Evolutionary conservation across 495 filamentous ascomycete species (phyloP), one percentile per base, ranked within the genome.

Genomic region (Lophium mytilinum): DNA sequence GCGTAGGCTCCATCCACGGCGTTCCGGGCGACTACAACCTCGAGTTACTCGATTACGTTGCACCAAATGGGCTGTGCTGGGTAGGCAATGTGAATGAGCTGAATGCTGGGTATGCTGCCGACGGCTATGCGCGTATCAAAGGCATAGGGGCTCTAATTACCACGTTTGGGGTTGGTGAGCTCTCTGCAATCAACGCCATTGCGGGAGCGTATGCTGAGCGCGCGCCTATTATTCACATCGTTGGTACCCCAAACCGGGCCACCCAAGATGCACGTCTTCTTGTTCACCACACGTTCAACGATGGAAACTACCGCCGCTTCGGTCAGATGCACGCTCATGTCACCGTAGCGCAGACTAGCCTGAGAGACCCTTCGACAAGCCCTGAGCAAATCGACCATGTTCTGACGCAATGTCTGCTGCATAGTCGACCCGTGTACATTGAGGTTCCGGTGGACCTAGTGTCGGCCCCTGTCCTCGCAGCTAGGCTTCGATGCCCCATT

Each of bases 121-220:
- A 91, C 71, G 88, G 85, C 9, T 90, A 90, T 66, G 85, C 86
- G 33, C 76, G 87, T 24, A 75, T 86, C 51, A 85, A 84, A 55
- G 85, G 86, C 17, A 76, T 89, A 14, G 76, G 78, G 10, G 88
- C 88, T 4, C 63, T 92, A 41, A 69, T 91, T 35, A 92, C 88
- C 39, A 89, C 87, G 1, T 90, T 87, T 55, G 87, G 87, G 36
- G 86, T 89, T n/a, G 87, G 87, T 33, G 88, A 91, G 66, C 74
- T 90, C 4, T 88, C 84, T 6, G 85, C 85, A 35, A 67, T 88
- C 55, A 89, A 88, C 56, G 68, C 52, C 18, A 54, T 70, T 21
- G 68, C 68, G 0, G 68, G 68, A 0, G 53, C 66, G 17, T 67
- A 37, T 45, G 48, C 66, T 1, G 68, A 70, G 39, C 35, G 52